Evolutionary conservation across 148 eudicot species (phyloP).

Genomic region (Rhododendron henanense): DNA sequence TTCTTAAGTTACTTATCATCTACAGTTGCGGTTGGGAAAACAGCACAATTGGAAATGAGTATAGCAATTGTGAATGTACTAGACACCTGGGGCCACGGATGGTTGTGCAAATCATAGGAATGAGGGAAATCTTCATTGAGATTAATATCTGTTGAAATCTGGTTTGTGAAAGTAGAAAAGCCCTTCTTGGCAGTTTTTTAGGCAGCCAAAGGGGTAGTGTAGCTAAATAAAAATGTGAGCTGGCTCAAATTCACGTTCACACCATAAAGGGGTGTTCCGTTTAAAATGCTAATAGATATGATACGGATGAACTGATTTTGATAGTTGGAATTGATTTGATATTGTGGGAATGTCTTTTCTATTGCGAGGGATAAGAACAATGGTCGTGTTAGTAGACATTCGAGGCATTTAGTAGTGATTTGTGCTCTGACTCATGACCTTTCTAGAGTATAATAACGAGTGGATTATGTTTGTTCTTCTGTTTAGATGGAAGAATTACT

Average conservation of each 20-base stretch:
- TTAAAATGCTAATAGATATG: not conserved
- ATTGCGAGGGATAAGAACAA: not conserved
- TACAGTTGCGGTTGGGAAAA: not conserved
- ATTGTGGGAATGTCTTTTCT: not conserved
- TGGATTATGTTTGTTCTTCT: not conserved
- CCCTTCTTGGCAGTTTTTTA: not conserved
- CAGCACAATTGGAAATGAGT: not conserved
- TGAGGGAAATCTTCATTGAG: not conserved
- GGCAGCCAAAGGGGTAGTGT: not conserved
- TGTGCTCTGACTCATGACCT: not conserved
- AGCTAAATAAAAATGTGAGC: not conserved
- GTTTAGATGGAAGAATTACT: not conserved
- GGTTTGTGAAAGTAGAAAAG: not conserved
- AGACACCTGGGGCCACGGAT: not conserved
- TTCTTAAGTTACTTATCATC: not conserved
- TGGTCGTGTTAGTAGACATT: not conserved
- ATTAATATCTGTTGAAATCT: not conserved
- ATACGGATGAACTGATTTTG: not conserved
- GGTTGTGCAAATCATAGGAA: not conserved
- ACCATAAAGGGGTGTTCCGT: not conserved
- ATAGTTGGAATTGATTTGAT: not conserved
- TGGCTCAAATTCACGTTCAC: not conserved
- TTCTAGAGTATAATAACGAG: not conserved
- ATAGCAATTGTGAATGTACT: not conserved
- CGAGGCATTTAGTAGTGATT: not conserved